Evolutionary conservation across 2,329 filamentous ascomycete genomes (phyloP), one percentile per base, ranked within the genome.

Genomic region (Pseudogymnoascus sp.): DNA sequence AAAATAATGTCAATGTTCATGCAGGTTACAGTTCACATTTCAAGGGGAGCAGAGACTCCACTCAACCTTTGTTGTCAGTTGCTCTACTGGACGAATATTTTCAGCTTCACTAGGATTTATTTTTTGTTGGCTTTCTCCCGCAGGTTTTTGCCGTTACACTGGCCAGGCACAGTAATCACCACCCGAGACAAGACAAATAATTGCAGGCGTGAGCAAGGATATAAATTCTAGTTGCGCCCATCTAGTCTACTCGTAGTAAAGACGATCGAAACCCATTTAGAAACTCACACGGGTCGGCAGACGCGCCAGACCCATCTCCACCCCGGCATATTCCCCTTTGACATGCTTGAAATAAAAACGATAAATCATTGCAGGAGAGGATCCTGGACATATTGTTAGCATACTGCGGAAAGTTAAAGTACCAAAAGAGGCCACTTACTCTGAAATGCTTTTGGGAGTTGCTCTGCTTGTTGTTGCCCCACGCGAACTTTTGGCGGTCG

Each of bases 371-470:
- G 70, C 34, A 72, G 65, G 28, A 72, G 63, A 65, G 70, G 70
- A 70, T 72, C 70, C 70, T 72, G 61, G 20, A 62, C 4, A 18
- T 39, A 50, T 18, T 58, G 61, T 70, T 68, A 71, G 65, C 43
- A 64, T 25, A 30, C 43, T 43, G 28, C 30, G 7, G 28, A 54
- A 57, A 57, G 37, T 6, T 14, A 18, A 32, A 20, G 28, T 14
- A 12, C 4, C 25, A 25, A 8, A 12, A 35, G 50, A 20, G 18
- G 35, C 63, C 59, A 75, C 79, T 74, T 76, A 81, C 81, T 70
- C 86, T 79, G 79, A 81, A 89, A 73, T 89, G 85, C 75, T 88
- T 88, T 63, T 73, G 71, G 50, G 65, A 77, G 75, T 97, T 96
- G 63, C 77, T 80, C 69, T 82, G 82, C 77, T 84, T 88, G 70